Percentiles rank a stretch among this genome's conserved stretches.
These are phyloP conservation scores for Rutstroemia sp. DNA, from an alignment of 2,329 filamentous ascomycete genomes.

Conservation along the genomic window DNA sequence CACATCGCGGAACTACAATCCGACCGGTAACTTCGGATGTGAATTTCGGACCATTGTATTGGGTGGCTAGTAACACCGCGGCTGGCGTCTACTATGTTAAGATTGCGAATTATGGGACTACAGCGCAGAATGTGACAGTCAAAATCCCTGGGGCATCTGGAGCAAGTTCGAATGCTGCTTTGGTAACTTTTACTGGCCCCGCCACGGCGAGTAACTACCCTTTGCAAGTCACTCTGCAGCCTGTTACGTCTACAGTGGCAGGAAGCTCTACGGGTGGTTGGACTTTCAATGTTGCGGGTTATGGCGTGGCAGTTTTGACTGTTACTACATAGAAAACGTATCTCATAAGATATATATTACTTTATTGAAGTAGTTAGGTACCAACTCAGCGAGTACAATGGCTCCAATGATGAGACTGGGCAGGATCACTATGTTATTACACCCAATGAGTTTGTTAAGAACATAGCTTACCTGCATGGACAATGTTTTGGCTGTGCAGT, in stretches of 20 bases:
- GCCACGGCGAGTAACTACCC: conserved; percentile 10
- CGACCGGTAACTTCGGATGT: conserved; percentile 33
- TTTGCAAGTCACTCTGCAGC: conserved; percentile 7
- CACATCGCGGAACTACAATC: conserved; percentile 38
- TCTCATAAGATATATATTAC: no score
- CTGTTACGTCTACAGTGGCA: conserved; percentile 4
- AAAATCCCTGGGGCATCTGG: conserved; percentile 16
- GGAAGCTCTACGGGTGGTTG: conserved; percentile 10
- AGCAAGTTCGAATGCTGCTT: not conserved
- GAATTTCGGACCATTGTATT: conserved; percentile 38
- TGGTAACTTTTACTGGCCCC: conserved; percentile 2
- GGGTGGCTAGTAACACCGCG: conserved; percentile 36
- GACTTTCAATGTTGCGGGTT: conserved; percentile 12
- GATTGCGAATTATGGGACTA: conserved; percentile 44
- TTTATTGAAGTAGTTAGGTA: no score
- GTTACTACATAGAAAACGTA: not conserved
- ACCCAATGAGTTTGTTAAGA: no score
- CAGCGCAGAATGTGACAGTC: conserved; percentile 26
- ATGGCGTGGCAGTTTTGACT: conserved; percentile 12
- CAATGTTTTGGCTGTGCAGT: no score
- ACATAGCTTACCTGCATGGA: no score
- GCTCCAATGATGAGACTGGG: no score
- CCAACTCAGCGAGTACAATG: no score
- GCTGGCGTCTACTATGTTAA: conserved; percentile 39
- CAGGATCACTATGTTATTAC: no score